Percentiles rank a stretch among this genome's conserved stretches.
These are phyloP conservation scores for Diaporthe capsici DNA, from an alignment of 2,329 filamentous ascomycete species.

Conservation along the genomic window DNA sequence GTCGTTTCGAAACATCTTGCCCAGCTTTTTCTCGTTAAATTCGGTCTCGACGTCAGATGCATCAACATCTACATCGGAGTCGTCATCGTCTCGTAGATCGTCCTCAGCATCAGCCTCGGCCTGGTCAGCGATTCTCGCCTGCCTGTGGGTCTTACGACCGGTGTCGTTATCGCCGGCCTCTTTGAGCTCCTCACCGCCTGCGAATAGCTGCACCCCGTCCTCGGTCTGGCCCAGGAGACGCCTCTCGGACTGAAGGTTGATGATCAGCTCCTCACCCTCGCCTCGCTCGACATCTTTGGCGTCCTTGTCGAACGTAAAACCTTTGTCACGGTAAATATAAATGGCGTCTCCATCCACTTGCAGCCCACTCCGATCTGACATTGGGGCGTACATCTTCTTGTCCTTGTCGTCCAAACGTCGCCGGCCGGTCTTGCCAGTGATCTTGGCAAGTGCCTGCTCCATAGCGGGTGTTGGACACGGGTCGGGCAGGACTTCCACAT, in stretches of 20 bases:
- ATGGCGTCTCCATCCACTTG: conserved; percentile 98
- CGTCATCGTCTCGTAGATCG: conserved; percentile 59
- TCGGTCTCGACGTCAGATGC: conserved; percentile 69
- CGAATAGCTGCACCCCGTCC: conserved; percentile 88
- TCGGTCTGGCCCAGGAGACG: conserved; percentile 86
- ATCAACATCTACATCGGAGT: conserved; percentile 68
- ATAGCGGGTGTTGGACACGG: conserved; percentile 95
- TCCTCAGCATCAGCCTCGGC: conserved; percentile 71
- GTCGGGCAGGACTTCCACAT: conserved; percentile 90
- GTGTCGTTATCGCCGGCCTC: conserved; percentile 71
- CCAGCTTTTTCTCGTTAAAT: conserved; percentile 71
- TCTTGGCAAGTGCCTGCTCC: conserved; percentile 88
- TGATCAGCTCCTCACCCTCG: conserved; percentile 95
- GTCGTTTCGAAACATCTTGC: conserved; percentile 71
- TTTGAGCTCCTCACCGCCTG: conserved; percentile 78
- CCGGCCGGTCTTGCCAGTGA: conserved; percentile 84
- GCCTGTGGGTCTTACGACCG: conserved; percentile 72
- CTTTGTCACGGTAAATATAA: conserved; percentile 82
- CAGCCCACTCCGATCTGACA: conserved; percentile 97
- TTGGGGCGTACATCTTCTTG: conserved; percentile 94
- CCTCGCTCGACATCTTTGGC: conserved; percentile 81
- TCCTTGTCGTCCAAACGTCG: conserved; percentile 94
- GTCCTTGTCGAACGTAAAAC: conserved; percentile 81
- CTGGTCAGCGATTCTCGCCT: conserved; percentile 70
- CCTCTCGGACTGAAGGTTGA: conserved; percentile 87